Conservation (phyloP, 2,329 filamentous ascomycete genomes). For the Magnaporthiopsis rhizophila region DNA sequence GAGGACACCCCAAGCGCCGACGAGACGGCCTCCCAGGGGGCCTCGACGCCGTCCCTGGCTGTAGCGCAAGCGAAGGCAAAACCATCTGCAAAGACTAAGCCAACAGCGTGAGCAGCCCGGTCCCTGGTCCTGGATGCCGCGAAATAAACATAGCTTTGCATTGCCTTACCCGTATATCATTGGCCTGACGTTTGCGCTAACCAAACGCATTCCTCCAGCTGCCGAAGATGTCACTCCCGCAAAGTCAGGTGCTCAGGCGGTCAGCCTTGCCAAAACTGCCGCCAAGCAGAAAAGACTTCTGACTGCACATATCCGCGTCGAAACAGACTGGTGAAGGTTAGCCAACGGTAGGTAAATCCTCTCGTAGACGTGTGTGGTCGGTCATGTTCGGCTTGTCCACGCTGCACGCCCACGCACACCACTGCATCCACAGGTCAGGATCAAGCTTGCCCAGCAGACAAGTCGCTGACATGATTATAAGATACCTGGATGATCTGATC, state of each 20-base stretch:
- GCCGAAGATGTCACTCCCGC: constrained; percentile 5
- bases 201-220: not conserved
- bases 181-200: not conserved
- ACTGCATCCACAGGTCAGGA: no score
- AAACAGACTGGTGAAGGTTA: constrained; percentile 8
- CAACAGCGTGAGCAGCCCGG: constrained; percentile 2
- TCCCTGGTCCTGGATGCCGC: not conserved
- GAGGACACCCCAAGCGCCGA: not conserved
- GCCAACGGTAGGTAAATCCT: constrained; percentile 1
- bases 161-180: not conserved
- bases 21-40: not conserved
- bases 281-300: not conserved
- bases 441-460: not conserved
- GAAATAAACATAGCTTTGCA: no score
- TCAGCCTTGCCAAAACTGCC: constrained; percentile 5
- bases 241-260: constrained; percentile 7
- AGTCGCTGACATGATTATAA: not conserved
- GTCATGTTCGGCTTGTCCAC: no score
- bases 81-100: constrained; percentile 1
- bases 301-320: constrained; percentile 8
- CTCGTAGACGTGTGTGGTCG: not conserved
- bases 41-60: not conserved
- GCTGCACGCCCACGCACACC: no score
- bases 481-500: constrained; percentile 7
- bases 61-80: not conserved